Evolutionary conservation across 495 filamentous ascomycete genomes (phyloP), one percentile per base, ranked within the genome.

Genomic region (Cercophora samala): DNA sequence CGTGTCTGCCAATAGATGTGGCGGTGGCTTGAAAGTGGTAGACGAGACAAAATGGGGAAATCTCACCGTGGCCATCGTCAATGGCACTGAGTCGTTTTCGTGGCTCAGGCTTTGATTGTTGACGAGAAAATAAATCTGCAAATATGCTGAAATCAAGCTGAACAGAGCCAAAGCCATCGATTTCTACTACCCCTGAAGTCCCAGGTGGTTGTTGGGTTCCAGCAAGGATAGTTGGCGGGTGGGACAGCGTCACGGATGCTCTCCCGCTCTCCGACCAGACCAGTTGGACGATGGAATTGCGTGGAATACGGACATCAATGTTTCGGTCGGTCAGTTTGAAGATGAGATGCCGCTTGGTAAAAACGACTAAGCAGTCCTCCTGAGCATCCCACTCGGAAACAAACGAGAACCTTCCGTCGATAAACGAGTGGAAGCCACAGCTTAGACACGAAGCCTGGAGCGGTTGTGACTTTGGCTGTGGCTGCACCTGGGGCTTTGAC

Each of bases 341-440:
- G 54, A 80, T 66, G 62, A 86, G 71, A 21, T 42, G 66, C 22
- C 76, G 72, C 64, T 73, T 75, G 21, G 77, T 77, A 69, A 89
- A 88, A 58, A 77, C 79, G 13, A 80, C 77, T 0, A 60, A 64
- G 6, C 81, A 82, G 8, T 13, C n/a, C 0, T 56, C 65, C 0
- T 1, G 22, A 69, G 79, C 79, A 26, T 72, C 64, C 26, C 83
- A 79, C 61, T 88, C 80, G 1, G 79, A 66, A 0, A 78, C 69
- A 64, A 86, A 88, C 15, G 74, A 70, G 18, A 87, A 72, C 1
- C 71, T 68, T 0, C 70, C 69, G 1, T 74, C 63, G 2, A 66
- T 29, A 60, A 85, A 87, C 32, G 71, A 70, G 72, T 82, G 84
- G 62, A 83, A 75, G 3, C 87, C 87, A 69, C 85, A 88, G 13